A percentile compares a stretch with the other conserved stretches of the same genome.
These are phyloP conservation scores for Lonicera japonica DNA, from an alignment of 129 eudicot genomes.

Conservation along the genomic window DNA sequence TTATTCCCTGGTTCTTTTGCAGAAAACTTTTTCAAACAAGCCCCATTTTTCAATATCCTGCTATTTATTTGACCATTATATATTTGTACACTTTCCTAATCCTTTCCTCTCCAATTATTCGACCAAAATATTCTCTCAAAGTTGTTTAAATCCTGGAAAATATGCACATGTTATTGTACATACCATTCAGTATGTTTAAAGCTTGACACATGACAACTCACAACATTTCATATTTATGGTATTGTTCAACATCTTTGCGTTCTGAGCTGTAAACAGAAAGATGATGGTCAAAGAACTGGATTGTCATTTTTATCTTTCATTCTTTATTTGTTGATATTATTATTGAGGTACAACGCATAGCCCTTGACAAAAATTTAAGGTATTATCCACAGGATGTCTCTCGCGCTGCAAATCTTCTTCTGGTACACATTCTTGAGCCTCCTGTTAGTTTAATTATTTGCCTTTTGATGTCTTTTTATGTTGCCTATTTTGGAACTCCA, in stretches of 20 bases:
- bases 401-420: conserved; percentile 81
- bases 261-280: neutral
- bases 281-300: neutral
- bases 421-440: conserved; percentile 43
- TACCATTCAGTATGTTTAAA: neutral
- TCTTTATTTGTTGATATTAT: conserved; percentile 2
- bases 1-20: no score
- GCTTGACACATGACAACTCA: no score
- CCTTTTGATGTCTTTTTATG: conserved; percentile 7
- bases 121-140: neutral
- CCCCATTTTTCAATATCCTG: no score
- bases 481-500: neutral
- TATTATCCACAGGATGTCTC: conserved; percentile 94
- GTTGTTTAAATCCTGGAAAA: neutral
- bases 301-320: neutral
- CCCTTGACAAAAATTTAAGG: conserved; percentile 61
- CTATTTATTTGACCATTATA: no score
- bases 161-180: neutral
- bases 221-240: neutral
- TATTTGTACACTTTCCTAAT: no score
- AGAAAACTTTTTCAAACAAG: no score
- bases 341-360: conserved; percentile 17
- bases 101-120: no score
- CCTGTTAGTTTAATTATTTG: conserved; percentile 5
- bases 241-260: neutral